Percentiles rank a stretch among this genome's conserved stretches.
These are phyloP conservation scores for Akanthomyces muscarius DNA, from an alignment of 2,329 filamentous ascomycete genomes.

Conservation along the genomic window DNA sequence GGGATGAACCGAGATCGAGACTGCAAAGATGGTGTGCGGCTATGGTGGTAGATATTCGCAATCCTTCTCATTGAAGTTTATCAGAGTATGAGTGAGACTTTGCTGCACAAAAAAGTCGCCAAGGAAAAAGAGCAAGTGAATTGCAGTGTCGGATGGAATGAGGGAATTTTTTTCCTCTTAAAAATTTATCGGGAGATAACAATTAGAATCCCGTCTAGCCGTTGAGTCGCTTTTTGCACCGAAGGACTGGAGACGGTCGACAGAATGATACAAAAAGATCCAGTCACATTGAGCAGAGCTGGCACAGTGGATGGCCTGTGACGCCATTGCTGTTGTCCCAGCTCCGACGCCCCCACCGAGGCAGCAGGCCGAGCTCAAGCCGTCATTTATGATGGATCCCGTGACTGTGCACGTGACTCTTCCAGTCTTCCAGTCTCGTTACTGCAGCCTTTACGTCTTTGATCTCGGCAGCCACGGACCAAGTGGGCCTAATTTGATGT, in stretches of 20 bases:
- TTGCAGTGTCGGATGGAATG: not conserved
- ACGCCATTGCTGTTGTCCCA: conserved; percentile 9
- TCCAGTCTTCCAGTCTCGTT: too few species aligned
- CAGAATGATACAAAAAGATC: not conserved
- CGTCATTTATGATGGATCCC: not conserved
- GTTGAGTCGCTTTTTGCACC: not conserved
- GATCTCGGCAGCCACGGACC: conserved; percentile 18
- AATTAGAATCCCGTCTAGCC: not conserved
- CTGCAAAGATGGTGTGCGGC: not conserved
- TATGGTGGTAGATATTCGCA: not conserved
- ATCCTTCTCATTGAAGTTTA: not conserved
- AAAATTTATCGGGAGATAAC: not conserved
- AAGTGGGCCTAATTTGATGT: conserved; percentile 16
- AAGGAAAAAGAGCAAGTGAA: not conserved
- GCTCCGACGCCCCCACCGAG: not conserved
- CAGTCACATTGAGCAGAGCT: not conserved
- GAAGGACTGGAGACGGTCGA: not conserved
- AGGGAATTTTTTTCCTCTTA: too few species aligned
- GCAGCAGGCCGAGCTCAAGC: not conserved
- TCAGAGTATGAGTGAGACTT: not conserved
- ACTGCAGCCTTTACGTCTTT: not conserved
- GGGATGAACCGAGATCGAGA: not conserved
- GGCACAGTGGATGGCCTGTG: conserved; percentile 7
- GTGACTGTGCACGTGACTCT: not conserved
- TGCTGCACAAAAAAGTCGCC: not conserved